Percentiles rank a stretch among this genome's conserved stretches.
Evolutionary conservation across 2,329 filamentous ascomycete species (phyloP).

Genomic region (Fusarium poae): DNA sequence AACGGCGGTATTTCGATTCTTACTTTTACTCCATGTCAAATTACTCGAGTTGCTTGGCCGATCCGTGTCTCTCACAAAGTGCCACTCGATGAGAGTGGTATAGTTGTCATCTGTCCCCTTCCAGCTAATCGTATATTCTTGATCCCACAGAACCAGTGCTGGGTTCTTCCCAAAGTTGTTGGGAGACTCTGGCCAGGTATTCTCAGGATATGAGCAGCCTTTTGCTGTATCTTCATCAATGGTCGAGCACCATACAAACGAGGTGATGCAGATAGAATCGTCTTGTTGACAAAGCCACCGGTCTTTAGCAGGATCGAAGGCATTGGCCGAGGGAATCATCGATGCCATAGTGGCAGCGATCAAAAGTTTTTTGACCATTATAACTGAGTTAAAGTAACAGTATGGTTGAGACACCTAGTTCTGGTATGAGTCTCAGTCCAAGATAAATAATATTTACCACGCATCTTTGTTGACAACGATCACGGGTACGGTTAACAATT

Average conservation of each 20-base stretch:
- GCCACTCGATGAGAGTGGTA: constrained; percentile 25
- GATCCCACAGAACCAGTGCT: constrained; percentile 35
- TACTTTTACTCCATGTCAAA: constrained; percentile 27
- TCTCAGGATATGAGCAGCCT: constrained; percentile 24
- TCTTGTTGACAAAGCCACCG: constrained; percentile 35
- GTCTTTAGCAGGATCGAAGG: constrained; percentile 24
- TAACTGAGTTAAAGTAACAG: not conserved
- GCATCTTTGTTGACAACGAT: not conserved
- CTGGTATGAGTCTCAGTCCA: not conserved
- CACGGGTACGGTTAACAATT: not conserved
- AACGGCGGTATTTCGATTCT: not conserved
- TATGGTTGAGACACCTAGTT: too few relatives aligned
- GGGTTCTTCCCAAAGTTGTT: constrained; percentile 18
- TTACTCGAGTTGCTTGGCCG: constrained; percentile 25
- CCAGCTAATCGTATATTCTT: constrained; percentile 35
- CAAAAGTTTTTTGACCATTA: constrained; percentile 9
- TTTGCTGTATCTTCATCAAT: constrained; percentile 26
- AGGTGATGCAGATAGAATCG: constrained; percentile 35
- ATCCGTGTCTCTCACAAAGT: constrained; percentile 31
- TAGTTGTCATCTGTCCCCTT: constrained; percentile 32
- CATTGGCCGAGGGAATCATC: constrained; percentile 3
- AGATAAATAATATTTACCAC: not conserved
- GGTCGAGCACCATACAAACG: constrained; percentile 39
- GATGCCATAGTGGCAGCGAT: constrained; percentile 5
- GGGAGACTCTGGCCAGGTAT: constrained; percentile 16